phyloP scores from a whole-genome alignment of 495 filamentous ascomycete species.

The Podospora australis region DNA sequence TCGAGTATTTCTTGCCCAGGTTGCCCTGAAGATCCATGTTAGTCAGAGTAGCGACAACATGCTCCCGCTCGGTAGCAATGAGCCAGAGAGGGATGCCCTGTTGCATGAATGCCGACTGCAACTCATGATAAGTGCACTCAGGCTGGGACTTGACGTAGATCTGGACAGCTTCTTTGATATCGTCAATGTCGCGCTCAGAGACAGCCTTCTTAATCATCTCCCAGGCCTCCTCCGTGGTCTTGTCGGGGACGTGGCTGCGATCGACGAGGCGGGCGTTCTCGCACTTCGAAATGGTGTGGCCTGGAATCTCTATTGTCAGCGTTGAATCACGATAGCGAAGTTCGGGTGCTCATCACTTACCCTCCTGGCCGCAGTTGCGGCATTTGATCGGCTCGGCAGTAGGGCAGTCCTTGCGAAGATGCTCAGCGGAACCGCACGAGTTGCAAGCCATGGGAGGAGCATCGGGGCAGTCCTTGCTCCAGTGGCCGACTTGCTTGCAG shows the following conservation, averaged over 20 bases:
- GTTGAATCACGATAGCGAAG: slow-evolving; percentile 1
- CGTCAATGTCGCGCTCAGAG: slow-evolving; percentile 59
- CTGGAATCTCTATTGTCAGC: slow-evolving; percentile 30
- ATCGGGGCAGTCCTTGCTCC: slow-evolving; percentile 58
- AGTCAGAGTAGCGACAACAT: slow-evolving; percentile 54
- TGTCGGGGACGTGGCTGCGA: slow-evolving; percentile 50
- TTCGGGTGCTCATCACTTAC: too few relatives aligned
- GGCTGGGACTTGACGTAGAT: slow-evolving; percentile 70
- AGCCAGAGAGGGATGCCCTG: slow-evolving; percentile 60
- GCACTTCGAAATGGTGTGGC: slow-evolving; percentile 62
- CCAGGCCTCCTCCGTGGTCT: slow-evolving; percentile 65
- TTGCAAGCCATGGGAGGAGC: slow-evolving; percentile 56
- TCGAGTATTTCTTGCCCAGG: slow-evolving; percentile 63
- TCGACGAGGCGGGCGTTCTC: slow-evolving; percentile 63
- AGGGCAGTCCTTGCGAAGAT: slow-evolving; percentile 63
- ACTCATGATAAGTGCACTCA: slow-evolving; percentile 56
- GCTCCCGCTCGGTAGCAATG: slow-evolving; percentile 66
- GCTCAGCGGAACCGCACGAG: slow-evolving; percentile 61
- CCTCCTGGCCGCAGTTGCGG: slow-evolving; percentile 68
- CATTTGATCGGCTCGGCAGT: slow-evolving; percentile 47
- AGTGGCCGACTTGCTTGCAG: slow-evolving; percentile 71
- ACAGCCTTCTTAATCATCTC: slow-evolving; percentile 55
- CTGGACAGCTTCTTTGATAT: slow-evolving; percentile 65
- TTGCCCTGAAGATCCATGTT: slow-evolving; percentile 83
- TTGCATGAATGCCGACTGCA: slow-evolving; percentile 68